Evolutionary conservation across 2,329 filamentous ascomycete species (phyloP).

Genomic region (Fusarium sp.): DNA sequence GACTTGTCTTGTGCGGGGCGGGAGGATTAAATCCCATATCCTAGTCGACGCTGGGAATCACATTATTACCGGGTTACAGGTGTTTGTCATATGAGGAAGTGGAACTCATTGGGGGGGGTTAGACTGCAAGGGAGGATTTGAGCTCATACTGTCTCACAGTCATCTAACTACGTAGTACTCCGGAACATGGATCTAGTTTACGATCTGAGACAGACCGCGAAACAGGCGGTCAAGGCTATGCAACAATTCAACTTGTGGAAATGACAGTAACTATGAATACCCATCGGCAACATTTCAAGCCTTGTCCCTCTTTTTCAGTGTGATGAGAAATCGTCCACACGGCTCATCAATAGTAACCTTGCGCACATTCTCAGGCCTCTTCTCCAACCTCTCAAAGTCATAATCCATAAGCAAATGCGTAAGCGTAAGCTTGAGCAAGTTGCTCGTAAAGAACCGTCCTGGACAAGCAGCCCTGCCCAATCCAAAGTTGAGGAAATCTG

Average conservation of each 20-base stretch:
- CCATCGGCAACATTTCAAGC: background rate
- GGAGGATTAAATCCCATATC: background rate
- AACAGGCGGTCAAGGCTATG: no score
- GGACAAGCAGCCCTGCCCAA: slow-evolving; percentile 24
- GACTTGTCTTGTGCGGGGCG: slow-evolving; percentile 13
- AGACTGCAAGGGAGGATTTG: no score
- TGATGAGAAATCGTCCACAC: slow-evolving; percentile 19
- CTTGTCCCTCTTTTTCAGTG: slow-evolving; percentile 16
- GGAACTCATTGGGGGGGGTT: no score
- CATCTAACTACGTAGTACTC: no score
- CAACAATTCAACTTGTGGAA: no score
- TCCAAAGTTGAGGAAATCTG: slow-evolving; percentile 29
- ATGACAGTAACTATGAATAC: no score
- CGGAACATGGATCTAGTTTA: no score
- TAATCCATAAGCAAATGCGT: slow-evolving; percentile 25
- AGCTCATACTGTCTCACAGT: no score
- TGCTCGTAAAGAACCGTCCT: slow-evolving; percentile 28
- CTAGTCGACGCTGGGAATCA: no score
- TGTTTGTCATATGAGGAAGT: no score
- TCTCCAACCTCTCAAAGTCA: slow-evolving; percentile 23
- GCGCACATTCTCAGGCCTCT: slow-evolving; percentile 22
- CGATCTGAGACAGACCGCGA: no score
- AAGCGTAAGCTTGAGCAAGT: slow-evolving; percentile 29
- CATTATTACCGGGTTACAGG: no score
- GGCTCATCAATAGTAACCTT: slow-evolving; percentile 31